Base-by-base conservation (phyloP, 208 protist genomes). In the Crithidia thermophila region DNA sequence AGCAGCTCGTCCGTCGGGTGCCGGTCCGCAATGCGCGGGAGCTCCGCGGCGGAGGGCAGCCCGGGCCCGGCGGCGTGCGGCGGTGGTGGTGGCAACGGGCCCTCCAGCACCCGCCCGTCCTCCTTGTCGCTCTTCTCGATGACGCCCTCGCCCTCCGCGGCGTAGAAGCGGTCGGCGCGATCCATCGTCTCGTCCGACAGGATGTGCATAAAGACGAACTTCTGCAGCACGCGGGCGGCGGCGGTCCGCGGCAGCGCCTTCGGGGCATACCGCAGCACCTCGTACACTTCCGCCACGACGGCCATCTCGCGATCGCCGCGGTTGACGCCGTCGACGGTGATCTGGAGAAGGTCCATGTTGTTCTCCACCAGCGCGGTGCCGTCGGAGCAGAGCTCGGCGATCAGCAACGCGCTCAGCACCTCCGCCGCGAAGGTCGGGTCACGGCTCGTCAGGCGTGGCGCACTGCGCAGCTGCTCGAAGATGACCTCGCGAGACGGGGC, bases 371-470 rank as follows among this genome's bases (percentile, higher is more conserved):
- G 80, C 2, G 70, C 65, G 14, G 63, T 36, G 46, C 71, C 55
- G 27, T 60, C 57, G 36, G 59, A 75, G 69, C 50, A 87, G 21
- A 81, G 52, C 80, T 88, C 84, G n/a, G 89, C 84, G 43, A 90
- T 67, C 37, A 93, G 57, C 9, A 93, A 60, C 39, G 79, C 84
- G 63, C 81, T 90, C 18, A 93, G 30, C 42, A 95, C 70, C 61
- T 92, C 89, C 5, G 86, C 72, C 3, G 78, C 82, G 16, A 84
- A 34, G 9, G 82, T 81, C 6, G 84, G 71, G 62, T 87, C 80
- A 27, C 67, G 57, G 18, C 52, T 61, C 25, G 49, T 67, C 27
- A 81, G 63, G 8, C 72, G 79, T n/a, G 81, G 64, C 3, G 43
- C 75, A 27, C 58, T 67, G 37, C 86, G 84, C 50, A 91, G 21